Evolutionary conservation across 495 filamentous ascomycete genomes (phyloP).

Genomic region (Trypethelium eluteriae): DNA sequence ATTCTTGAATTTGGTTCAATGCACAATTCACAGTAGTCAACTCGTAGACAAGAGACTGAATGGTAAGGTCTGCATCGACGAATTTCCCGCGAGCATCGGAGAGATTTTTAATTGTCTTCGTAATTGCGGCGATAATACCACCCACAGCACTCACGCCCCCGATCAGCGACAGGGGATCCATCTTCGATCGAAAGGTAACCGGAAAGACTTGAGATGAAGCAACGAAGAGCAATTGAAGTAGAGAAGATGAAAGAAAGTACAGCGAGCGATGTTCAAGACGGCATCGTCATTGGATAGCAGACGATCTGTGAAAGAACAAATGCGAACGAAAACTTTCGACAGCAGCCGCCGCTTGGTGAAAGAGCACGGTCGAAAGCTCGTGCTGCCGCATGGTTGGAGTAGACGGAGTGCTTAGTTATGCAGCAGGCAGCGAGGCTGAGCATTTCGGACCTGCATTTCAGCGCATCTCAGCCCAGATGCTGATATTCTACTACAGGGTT

Average conservation of each 20-base stretch:
- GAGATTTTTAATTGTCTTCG: conserved; percentile 34
- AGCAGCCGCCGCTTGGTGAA: too few species aligned
- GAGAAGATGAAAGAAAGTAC: background rate
- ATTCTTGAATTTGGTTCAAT: conserved; percentile 39
- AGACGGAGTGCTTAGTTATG: background rate
- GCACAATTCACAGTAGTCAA: conserved; percentile 39
- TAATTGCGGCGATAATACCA: conserved; percentile 25
- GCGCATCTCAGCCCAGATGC: background rate
- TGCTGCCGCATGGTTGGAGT: background rate
- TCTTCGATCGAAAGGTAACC: background rate
- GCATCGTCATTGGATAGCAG: background rate
- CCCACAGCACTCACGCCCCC: conserved; percentile 22
- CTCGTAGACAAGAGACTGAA: conserved; percentile 38
- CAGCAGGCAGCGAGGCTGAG: conserved; percentile 2
- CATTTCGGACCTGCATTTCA: background rate
- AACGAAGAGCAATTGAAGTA: background rate
- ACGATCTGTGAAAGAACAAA: background rate
- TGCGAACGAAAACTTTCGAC: too few species aligned
- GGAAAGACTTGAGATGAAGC: background rate
- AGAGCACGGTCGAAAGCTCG: background rate
- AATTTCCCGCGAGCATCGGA: conserved; percentile 37
- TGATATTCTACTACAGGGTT: background rate
- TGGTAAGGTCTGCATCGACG: conserved; percentile 39
- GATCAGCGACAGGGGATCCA: conserved; percentile 17
- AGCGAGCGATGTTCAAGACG: background rate